These are phyloP conservation scores for Collariella sp. DNA, from an alignment of 495 filamentous ascomycete species.

Conservation along the genomic window DNA sequence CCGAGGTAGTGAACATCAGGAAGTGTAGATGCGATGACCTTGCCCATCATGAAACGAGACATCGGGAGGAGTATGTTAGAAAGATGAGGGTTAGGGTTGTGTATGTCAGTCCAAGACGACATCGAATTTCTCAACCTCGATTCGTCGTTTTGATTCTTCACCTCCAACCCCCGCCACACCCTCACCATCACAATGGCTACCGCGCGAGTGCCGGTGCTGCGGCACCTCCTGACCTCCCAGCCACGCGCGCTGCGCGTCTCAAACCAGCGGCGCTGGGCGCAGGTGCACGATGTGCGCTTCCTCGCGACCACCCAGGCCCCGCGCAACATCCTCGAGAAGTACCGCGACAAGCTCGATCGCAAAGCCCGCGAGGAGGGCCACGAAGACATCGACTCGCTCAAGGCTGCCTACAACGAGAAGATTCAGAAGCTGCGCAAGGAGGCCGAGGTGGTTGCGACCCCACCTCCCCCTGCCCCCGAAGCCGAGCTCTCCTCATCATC, in stretches of 20 bases:
- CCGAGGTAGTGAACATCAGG: too few species aligned
- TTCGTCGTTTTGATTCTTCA: not conserved
- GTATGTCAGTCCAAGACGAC: not conserved
- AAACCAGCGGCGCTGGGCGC: conserved; percentile 76
- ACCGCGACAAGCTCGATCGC: conserved; percentile 71
- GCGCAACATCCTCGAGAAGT: conserved; percentile 68
- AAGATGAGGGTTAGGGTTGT: too few species aligned
- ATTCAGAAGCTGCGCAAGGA: conserved; percentile 58
- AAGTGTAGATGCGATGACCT: too few species aligned
- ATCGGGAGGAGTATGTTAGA: not conserved
- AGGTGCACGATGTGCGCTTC: conserved; percentile 87
- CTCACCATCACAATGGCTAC: conserved; percentile 22
- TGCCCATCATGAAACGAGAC: too few species aligned
- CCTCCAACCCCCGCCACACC: not conserved
- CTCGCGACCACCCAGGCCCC: conserved; percentile 50
- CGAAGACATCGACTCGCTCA: conserved; percentile 63
- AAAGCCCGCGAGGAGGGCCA: conserved; percentile 80
- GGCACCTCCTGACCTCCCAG: conserved; percentile 27
- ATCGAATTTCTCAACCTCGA: not conserved
- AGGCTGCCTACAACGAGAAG: conserved; percentile 72
- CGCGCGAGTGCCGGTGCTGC: conserved; percentile 27
- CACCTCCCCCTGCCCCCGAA: conserved; percentile 29
- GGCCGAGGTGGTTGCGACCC: conserved; percentile 35
- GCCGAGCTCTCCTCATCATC: conserved; percentile 3
- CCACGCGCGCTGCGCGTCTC: conserved; percentile 19